Conservation (phyloP, 257 asterid genomes). For the Verbena officinalis region DNA sequence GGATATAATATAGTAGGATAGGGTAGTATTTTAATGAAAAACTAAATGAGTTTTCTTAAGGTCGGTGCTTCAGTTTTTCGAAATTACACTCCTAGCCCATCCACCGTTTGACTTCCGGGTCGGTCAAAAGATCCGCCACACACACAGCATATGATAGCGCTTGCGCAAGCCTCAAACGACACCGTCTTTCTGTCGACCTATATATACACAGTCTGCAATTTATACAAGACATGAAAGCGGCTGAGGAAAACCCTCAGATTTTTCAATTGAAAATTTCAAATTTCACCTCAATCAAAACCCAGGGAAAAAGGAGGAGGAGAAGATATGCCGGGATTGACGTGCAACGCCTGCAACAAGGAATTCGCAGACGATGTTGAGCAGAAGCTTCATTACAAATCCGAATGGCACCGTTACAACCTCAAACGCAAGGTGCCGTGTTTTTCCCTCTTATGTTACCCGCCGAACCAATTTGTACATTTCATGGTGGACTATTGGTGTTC, state of each 20-base stretch:
- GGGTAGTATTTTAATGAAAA: too few relatives aligned
- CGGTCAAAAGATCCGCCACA: conserved; percentile 14
- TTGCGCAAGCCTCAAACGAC: conserved; percentile 31
- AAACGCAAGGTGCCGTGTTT: conserved; percentile 76
- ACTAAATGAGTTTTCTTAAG: too few relatives aligned
- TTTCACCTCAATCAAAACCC: conserved; percentile 10
- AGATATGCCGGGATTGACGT: conserved; percentile 60
- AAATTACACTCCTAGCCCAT: background rate
- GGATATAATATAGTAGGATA: too few relatives aligned
- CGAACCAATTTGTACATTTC: background rate
- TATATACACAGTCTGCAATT: too few relatives aligned
- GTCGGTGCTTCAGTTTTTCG: too few relatives aligned
- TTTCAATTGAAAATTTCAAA: conserved; percentile 9
- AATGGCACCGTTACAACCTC: conserved; percentile 98
- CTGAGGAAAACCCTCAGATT: conserved; percentile 18
- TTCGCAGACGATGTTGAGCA: conserved; percentile 68
- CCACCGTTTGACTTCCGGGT: conserved; percentile 10
- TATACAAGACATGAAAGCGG: background rate
- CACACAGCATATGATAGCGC: conserved; percentile 20
- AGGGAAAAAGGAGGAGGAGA: background rate
- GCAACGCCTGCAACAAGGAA: conserved; percentile 91
- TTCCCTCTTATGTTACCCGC: background rate
- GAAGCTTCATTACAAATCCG: conserved; percentile 89
- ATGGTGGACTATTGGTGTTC: background rate
- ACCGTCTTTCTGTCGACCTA: background rate